phyloP scores from a whole-genome alignment of 495 filamentous ascomycete genomes.

The Daldinia bambusicola region DNA sequence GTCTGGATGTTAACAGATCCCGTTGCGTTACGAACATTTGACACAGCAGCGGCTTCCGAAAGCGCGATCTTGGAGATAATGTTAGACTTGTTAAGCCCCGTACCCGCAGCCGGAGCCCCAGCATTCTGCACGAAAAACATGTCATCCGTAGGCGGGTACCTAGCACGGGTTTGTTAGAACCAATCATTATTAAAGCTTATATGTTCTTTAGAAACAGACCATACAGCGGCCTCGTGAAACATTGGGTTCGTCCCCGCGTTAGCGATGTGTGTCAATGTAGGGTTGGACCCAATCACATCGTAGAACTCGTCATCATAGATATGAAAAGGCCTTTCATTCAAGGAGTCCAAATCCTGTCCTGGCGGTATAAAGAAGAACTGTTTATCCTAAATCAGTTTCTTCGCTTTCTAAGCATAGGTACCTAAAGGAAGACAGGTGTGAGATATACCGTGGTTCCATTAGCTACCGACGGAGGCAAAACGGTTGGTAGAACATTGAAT shows the following conservation, averaged over 20 bases:
- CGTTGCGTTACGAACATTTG: conserved; percentile 52
- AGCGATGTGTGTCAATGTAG: conserved; percentile 57
- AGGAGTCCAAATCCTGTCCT: conserved; percentile 44
- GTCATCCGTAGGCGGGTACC: conserved; percentile 58
- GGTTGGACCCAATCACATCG: conserved; percentile 55
- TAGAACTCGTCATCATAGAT: conserved; percentile 59
- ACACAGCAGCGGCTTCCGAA: conserved; percentile 51
- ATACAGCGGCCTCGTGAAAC: conserved; percentile 64
- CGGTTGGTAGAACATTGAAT: conserved; percentile 51
- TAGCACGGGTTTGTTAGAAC: conserved; percentile 17
- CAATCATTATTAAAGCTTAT: neutral
- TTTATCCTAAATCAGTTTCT: neutral
- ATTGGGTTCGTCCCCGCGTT: conserved; percentile 54
- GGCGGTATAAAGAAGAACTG: conserved; percentile 54
- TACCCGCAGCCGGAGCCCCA: conserved; percentile 56
- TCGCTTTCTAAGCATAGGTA: neutral
- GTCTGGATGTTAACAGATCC: conserved; percentile 54
- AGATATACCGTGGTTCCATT: conserved; percentile 44
- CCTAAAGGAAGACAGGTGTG: neutral
- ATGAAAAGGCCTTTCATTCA: conserved; percentile 57
- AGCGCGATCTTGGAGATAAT: conserved; percentile 63
- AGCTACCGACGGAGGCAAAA: conserved; percentile 43
- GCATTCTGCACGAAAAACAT: conserved; percentile 65
- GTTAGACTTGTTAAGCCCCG: conserved; percentile 62
- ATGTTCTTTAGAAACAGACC: conserved; percentile 46